A percentile compares a stretch with the other conserved stretches of the same genome.
Evolutionary conservation across 768 basidiomycete genomes (phyloP).

Genomic region (Pleurotus salmoneostramineus): DNA sequence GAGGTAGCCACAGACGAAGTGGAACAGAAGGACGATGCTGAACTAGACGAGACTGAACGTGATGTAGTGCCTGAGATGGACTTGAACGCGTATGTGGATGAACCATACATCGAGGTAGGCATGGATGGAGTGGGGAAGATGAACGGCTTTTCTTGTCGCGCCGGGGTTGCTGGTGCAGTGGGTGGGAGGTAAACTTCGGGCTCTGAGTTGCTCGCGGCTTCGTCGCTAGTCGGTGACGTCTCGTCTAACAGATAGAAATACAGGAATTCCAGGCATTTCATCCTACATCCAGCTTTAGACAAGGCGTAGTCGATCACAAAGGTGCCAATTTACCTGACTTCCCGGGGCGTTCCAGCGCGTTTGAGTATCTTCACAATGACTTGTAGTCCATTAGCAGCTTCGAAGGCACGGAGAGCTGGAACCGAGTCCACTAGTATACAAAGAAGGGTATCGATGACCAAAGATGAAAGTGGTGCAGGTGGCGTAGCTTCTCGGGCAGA

Average conservation of each 20-base stretch:
- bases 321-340: constrained; percentile 62
- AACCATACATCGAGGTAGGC: constrained; percentile 9
- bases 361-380: constrained; percentile 86
- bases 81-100: constrained; percentile 15
- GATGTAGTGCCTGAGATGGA: constrained; percentile 24
- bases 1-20: constrained; percentile 39
- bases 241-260: constrained; percentile 85
- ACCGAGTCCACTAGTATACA: constrained; percentile 89
- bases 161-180: constrained; percentile 14
- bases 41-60: constrained; percentile 39
- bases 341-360: constrained; percentile 78
- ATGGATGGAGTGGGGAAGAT: background rate
- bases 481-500: constrained; percentile 13
- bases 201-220: background rate
- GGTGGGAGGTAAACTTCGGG: background rate
- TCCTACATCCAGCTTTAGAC: constrained; percentile 41
- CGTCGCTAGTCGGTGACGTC: constrained; percentile 12
- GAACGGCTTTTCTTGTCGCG: constrained; percentile 1
- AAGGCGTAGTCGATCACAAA: background rate
- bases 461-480: constrained; percentile 56
- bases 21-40: constrained; percentile 36
- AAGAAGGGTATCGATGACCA: constrained; percentile 78
- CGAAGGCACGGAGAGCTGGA: constrained; percentile 70
- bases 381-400: constrained; percentile 73
- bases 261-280: constrained; percentile 94